Evolutionary conservation across 225 moss, liverwort and hornwort species (phyloP), one percentile per base, ranked within the genome.

Genomic region (Climacium dendroides): DNA sequence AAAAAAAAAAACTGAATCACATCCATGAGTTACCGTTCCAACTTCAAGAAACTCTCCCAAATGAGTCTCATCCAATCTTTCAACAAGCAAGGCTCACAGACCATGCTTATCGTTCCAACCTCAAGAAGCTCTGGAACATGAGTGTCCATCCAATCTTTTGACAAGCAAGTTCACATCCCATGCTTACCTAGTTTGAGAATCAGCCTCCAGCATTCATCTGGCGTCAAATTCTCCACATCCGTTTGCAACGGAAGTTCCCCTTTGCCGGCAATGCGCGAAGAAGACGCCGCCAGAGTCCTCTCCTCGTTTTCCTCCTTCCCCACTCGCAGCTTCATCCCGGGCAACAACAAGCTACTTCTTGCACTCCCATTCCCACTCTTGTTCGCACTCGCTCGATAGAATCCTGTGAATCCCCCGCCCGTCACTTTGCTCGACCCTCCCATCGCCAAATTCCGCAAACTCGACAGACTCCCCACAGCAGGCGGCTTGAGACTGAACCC

Each of bases 131-230:
- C 19, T 14, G 2, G 3, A 23, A 37, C 18, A 66, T 14, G 54
- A 67, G 71, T 32, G 3, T 19, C 4, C 61, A 61, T 77, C 16
- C 45, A 61, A 71, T 53, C 48, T n/a, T 74, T 82, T 53, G 9
- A 37, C 60, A 58, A 16, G 61, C 57, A 60, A n/a, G 50, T 28
- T 66, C 82, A 26, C 19, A 32, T 26, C 52, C 28, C 41, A 26
- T 47, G 79, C 89, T 88, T 74, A 94, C 93, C 94, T 41, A 92
- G 88, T 85, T 88, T 92, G 37, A 94, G 88, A 41, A 94, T 94
- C 35, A 94, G 85, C 55, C 85, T 88, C 94, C 91, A 94, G 83
- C 89, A 88, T 88, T 94, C 94, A 80, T 85, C 87, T 47, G 87
- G 87, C 29, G 92, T 45, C 61, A 92, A 81, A 85, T 81, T 88